These are phyloP conservation scores for Meyerozyma elateridarum DNA, from an alignment of 1,139 yeast genomes.

Conservation along the genomic window DNA sequence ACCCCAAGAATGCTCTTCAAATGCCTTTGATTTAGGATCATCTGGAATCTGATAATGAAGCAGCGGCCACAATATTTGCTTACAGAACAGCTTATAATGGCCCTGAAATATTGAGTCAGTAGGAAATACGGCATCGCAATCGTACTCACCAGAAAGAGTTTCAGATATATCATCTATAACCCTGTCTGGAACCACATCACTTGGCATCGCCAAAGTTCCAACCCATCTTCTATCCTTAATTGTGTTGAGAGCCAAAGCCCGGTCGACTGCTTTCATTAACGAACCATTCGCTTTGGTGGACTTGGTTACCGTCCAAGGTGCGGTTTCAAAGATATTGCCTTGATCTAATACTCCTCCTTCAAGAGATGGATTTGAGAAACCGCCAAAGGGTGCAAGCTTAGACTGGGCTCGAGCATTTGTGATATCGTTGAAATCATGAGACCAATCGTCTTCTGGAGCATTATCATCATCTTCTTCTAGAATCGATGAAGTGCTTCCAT, in stretches of 20 bases:
- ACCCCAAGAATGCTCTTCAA: conserved; percentile 93
- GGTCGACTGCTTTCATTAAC: conserved; percentile 74
- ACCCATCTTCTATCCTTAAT: conserved; percentile 63
- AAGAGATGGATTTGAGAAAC: conserved; percentile 57
- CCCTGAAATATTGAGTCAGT: conserved; percentile 81
- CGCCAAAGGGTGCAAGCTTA: conserved; percentile 68
- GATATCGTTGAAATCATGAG: conserved; percentile 24
- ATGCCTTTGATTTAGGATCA: conserved; percentile 88
- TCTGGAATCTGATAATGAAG: conserved; percentile 96
- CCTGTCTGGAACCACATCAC: conserved; percentile 64
- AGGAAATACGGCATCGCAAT: conserved; percentile 65
- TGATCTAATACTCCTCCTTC: conserved; percentile 39
- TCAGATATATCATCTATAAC: conserved; percentile 48
- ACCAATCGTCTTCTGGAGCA: conserved; percentile 17
- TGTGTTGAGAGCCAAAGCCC: conserved; percentile 49
- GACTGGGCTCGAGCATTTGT: conserved; percentile 26
- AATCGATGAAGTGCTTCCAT: conserved; percentile 29
- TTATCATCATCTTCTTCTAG: conserved; percentile 25
- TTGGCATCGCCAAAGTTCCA: conserved; percentile 88
- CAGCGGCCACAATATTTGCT: conserved; percentile 95
- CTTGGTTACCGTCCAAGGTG: conserved; percentile 71
- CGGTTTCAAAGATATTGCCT: conserved; percentile 57
- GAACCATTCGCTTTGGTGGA: conserved; percentile 86
- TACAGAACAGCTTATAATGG: conserved; percentile 85
- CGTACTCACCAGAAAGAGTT: conserved; percentile 41